A percentile compares a stretch with the other conserved stretches of the same genome.
Evolutionary conservation across 352 stramenopile species (phyloP).

Genomic region (Globisporangium splendens): DNA sequence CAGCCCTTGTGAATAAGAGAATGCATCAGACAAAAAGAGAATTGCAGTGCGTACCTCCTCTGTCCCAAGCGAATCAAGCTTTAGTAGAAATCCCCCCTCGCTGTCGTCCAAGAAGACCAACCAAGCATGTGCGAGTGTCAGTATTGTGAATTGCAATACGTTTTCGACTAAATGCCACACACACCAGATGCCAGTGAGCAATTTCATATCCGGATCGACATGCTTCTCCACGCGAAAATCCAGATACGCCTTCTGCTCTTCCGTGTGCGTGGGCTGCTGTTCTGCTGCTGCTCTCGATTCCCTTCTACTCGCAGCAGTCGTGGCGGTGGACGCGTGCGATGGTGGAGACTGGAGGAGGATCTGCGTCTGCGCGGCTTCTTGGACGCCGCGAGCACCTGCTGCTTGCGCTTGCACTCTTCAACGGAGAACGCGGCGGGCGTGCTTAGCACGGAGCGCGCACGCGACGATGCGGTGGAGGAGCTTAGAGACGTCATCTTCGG

Average conservation of each 20-base stretch:
- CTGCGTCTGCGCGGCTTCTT: slow-evolving; percentile 11
- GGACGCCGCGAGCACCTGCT: slow-evolving; percentile 38
- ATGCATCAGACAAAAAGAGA: no score
- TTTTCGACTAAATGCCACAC: neutral
- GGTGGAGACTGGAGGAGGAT: neutral
- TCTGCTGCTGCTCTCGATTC: slow-evolving; percentile 8
- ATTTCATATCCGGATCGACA: slow-evolving; percentile 40
- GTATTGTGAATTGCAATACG: neutral
- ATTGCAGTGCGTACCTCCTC: slow-evolving; percentile 33
- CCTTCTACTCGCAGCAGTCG: neutral
- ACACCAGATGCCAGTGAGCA: slow-evolving; percentile 35
- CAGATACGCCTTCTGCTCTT: slow-evolving; percentile 50
- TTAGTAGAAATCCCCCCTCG: slow-evolving; percentile 34
- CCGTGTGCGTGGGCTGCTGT: slow-evolving; percentile 20
- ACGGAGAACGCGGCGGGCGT: slow-evolving; percentile 38
- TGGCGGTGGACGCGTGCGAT: neutral
- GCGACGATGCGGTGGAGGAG: slow-evolving; percentile 1
- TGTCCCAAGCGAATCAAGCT: slow-evolving; percentile 45
- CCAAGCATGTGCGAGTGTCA: neutral
- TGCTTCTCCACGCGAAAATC: slow-evolving; percentile 52
- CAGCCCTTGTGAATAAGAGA: neutral
- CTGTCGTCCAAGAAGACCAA: slow-evolving; percentile 1
- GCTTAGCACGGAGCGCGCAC: neutral
- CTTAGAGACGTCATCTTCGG: neutral
- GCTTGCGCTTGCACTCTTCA: slow-evolving; percentile 54